These are phyloP conservation scores for Mycena haematopus DNA, from an alignment of 768 basidiomycete species.

Conservation along the genomic window DNA sequence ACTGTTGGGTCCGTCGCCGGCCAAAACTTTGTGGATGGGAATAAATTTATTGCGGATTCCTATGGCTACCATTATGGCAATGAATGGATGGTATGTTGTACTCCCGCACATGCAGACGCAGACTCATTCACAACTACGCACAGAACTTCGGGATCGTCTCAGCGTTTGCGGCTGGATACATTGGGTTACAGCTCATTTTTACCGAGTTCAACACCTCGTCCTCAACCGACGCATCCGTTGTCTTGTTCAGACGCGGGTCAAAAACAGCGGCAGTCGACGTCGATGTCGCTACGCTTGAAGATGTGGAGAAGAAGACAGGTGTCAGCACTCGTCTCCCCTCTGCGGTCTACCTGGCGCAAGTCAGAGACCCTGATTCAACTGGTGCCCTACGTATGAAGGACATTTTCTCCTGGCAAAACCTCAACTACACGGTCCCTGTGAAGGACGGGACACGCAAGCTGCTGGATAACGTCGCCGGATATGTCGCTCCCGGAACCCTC, in stretches of 20 bases:
- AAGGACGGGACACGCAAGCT: conserved; percentile 53
- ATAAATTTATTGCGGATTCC: conserved; percentile 52
- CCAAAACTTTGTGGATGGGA: conserved; percentile 63
- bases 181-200: conserved; percentile 59
- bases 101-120: neutral
- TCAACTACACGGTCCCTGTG: conserved; percentile 70
- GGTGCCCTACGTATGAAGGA: conserved; percentile 50
- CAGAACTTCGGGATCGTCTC: conserved; percentile 74
- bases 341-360: conserved; percentile 6
- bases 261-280: conserved; percentile 30
- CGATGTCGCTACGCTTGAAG: conserved; percentile 29
- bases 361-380: conserved; percentile 36
- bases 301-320: neutral
- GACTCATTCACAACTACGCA: neutral
- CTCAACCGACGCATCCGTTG: conserved; percentile 46
- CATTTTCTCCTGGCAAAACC: conserved; percentile 80
- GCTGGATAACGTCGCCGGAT: conserved; percentile 78
- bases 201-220: conserved; percentile 59
- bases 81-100: conserved; percentile 48
- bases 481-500: conserved; percentile 81
- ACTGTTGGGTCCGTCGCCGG: conserved; percentile 71
- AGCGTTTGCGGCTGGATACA: conserved; percentile 67
- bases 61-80: conserved; percentile 54
- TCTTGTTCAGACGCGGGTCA: conserved; percentile 71
- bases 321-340: neutral